Evolutionary conservation across 169 alveolate genomes (phyloP).

Genomic region (Cyclospora cayetanensis): DNA sequence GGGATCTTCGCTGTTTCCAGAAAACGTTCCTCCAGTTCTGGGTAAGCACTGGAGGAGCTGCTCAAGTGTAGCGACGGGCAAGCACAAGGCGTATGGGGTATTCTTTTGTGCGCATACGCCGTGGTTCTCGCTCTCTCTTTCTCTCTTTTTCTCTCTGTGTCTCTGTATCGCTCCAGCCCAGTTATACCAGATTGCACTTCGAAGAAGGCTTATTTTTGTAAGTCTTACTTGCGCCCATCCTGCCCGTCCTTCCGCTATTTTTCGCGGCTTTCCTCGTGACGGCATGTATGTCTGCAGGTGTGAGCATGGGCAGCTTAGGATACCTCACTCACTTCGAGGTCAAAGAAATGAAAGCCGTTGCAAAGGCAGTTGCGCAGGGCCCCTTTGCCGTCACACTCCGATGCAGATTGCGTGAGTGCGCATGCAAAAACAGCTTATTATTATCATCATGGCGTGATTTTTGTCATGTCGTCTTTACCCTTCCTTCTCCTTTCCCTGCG

Average conservation of each 20-base stretch:
- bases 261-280: slow-evolving; percentile 69
- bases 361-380: background rate
- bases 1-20: slow-evolving; percentile 87
- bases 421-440: background rate
- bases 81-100: background rate
- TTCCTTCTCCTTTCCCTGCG: background rate
- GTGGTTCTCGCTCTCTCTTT: too few species aligned
- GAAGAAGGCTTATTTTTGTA: too few species aligned
- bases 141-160: too few species aligned
- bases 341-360: slow-evolving; percentile 70
- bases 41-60: too few species aligned
- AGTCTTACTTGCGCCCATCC: too few species aligned
- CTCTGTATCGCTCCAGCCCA: too few species aligned
- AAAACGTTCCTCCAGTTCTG: slow-evolving; percentile 84
- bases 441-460: background rate
- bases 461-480: background rate
- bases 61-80: too few species aligned
- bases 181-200: too few species aligned
- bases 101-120: background rate
- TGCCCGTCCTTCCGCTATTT: background rate
- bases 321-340: slow-evolving; percentile 83
- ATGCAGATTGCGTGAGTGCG: slow-evolving; percentile 50
- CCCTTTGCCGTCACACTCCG: slow-evolving; percentile 32
- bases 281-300: slow-evolving; percentile 69
- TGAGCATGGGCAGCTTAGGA: slow-evolving; percentile 79